Percentiles rank a stretch among this genome's conserved stretches.
phyloP scores from a whole-genome alignment of 371 early-diverging fungal genomes.

The Mortierella sp. region DNA sequence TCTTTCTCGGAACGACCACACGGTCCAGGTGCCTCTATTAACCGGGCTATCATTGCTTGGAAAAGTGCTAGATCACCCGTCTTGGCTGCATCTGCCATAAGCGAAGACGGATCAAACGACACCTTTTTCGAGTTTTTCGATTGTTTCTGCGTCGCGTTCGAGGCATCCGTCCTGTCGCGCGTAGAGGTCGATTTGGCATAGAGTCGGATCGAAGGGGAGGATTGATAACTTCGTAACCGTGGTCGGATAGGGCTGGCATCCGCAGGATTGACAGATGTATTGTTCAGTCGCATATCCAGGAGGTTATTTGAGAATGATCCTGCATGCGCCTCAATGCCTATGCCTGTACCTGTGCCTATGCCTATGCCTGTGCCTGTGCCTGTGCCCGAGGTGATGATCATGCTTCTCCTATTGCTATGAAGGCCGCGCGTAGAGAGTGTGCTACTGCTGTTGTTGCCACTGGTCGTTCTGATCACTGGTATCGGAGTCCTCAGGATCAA shows the following conservation, averaged over 20 bases:
- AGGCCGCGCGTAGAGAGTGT: too few relatives aligned
- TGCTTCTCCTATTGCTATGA: too few relatives aligned
- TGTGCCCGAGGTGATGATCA: too few relatives aligned
- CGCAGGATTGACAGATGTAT: too few relatives aligned
- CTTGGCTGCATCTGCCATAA: constrained; percentile 53
- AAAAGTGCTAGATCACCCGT: constrained; percentile 48
- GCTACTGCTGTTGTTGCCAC: too few relatives aligned
- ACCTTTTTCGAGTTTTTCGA: constrained; percentile 34
- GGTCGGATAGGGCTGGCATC: constrained; percentile 33
- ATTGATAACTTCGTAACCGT: constrained; percentile 44
- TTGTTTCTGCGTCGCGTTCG: constrained; percentile 3
- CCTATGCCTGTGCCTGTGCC: too few relatives aligned
- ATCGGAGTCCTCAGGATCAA: too few relatives aligned
- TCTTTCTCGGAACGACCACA: constrained; percentile 16
- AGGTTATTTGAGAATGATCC: too few relatives aligned
- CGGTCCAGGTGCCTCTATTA: constrained; percentile 25
- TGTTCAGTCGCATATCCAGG: too few relatives aligned
- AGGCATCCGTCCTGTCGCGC: constrained; percentile 18
- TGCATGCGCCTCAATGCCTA: too few relatives aligned
- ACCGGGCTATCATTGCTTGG: constrained; percentile 18
- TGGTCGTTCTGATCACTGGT: too few relatives aligned
- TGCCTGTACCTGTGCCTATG: too few relatives aligned
- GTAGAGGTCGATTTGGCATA: constrained; percentile 6
- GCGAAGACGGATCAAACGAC: constrained; percentile 50
- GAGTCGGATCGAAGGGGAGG: constrained; percentile 44